Evolutionary conservation across 306 rosid genomes (phyloP).

Genomic region (Rosa rugosa): DNA sequence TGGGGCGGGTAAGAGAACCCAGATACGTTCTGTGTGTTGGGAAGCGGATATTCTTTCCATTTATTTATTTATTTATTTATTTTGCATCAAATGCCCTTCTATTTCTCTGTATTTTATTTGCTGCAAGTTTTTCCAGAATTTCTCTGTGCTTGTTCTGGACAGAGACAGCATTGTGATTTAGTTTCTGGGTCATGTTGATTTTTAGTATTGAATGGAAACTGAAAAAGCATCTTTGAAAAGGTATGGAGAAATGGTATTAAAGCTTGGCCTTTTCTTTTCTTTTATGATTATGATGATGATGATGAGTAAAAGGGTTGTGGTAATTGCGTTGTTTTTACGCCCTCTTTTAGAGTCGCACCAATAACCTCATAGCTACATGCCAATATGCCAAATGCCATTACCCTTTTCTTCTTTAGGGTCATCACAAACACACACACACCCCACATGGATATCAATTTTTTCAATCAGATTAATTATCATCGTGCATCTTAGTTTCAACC

Average conservation of each 20-base stretch:
- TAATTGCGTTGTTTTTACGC: slow-evolving; percentile 14
- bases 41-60: neutral
- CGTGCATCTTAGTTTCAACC: neutral
- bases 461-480: neutral
- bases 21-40: neutral
- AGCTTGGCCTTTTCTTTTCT: neutral
- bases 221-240: neutral
- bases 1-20: neutral
- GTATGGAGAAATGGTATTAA: neutral
- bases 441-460: neutral
- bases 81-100: neutral
- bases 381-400: neutral
- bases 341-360: neutral
- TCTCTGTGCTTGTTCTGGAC: neutral
- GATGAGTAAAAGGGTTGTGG: neutral
- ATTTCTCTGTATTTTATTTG: neutral
- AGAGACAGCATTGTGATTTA: neutral
- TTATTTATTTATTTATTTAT: neutral
- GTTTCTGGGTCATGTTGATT: neutral
- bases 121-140: too few species aligned
- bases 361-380: neutral
- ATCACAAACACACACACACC: neutral
- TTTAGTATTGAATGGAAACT: neutral
- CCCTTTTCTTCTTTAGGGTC: neutral
- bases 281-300: neutral